phyloP scores from a whole-genome alignment of 2,329 filamentous ascomycete genomes.

The Pseudogymnoascus sp. region DNA sequence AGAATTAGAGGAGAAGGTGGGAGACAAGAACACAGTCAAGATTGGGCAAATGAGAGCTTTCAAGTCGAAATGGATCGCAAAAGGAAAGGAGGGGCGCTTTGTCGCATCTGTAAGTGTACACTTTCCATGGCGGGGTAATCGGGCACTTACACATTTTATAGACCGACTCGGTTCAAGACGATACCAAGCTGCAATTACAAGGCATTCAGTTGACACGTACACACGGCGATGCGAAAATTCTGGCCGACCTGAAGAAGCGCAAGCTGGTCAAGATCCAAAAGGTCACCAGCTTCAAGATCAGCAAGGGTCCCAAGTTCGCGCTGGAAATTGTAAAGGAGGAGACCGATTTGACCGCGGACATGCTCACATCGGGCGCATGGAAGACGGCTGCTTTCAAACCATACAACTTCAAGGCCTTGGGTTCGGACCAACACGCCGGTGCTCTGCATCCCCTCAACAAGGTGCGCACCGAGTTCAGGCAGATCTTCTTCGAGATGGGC shows the following conservation, averaged over 20 bases:
- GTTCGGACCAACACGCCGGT: conserved; percentile 53
- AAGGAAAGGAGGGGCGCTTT: conserved; percentile 50
- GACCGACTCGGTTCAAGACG: conserved; percentile 69
- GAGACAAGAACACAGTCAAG: conserved; percentile 66
- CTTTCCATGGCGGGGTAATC: background rate
- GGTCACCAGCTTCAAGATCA: conserved; percentile 73
- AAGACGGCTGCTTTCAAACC: conserved; percentile 84
- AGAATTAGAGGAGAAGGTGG: conserved; percentile 62
- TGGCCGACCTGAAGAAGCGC: conserved; percentile 81
- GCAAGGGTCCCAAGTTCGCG: conserved; percentile 82
- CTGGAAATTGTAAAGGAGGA: conserved; percentile 85
- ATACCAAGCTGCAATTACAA: conserved; percentile 67
- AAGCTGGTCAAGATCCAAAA: conserved; percentile 83
- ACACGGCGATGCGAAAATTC: conserved; percentile 63
- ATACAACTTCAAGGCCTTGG: conserved; percentile 66
- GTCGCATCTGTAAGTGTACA: conserved; percentile 41
- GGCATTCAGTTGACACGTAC: conserved; percentile 63
- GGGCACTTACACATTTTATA: conserved; percentile 20
- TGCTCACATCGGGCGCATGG: conserved; percentile 83
- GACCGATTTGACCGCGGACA: conserved; percentile 89
- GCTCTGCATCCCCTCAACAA: conserved; percentile 74
- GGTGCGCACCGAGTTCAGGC: conserved; percentile 88
- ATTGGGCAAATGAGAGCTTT: conserved; percentile 94
- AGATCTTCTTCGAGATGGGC: conserved; percentile 99
- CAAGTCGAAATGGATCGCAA: conserved; percentile 65